phyloP scores from a whole-genome alignment of 495 filamentous ascomycete species.

The Penicillium flavigenum region DNA sequence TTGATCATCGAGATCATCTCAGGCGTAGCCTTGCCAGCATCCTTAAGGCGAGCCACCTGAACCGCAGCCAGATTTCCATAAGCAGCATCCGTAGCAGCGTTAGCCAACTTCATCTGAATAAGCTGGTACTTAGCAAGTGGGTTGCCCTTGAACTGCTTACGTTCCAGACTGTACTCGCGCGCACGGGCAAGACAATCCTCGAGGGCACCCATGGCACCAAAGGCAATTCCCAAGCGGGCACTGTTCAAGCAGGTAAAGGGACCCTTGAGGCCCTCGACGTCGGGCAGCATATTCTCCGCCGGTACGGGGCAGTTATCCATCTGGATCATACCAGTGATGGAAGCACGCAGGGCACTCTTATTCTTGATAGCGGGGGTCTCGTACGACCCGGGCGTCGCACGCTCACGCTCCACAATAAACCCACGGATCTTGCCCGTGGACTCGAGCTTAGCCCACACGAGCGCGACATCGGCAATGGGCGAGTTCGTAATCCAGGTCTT shows the following conservation, averaged over 20 bases:
- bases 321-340: slow-evolving; percentile 97
- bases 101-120: slow-evolving; percentile 96
- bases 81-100: slow-evolving; percentile 85
- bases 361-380: slow-evolving; percentile 93
- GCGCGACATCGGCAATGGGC: slow-evolving; percentile 83
- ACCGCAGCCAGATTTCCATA: slow-evolving; percentile 83
- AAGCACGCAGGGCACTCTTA: slow-evolving; percentile 90
- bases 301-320: slow-evolving; percentile 87
- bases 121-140: slow-evolving; percentile 96
- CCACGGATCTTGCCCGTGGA: slow-evolving; percentile 93
- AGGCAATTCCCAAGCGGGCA: slow-evolving; percentile 88
- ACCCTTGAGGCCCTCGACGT: slow-evolving; percentile 81
- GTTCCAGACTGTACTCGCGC: slow-evolving; percentile 81
- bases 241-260: slow-evolving; percentile 95
- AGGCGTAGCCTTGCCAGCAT: slow-evolving; percentile 79
- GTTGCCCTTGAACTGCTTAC: slow-evolving; percentile 96
- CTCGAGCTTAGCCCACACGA: slow-evolving; percentile 94
- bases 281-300: slow-evolving; percentile 89
- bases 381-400: slow-evolving; percentile 81
- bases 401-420: slow-evolving; percentile 78
- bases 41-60: slow-evolving; percentile 92
- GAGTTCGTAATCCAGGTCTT: slow-evolving; percentile 99
- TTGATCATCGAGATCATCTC: slow-evolving; percentile 99
- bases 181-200: slow-evolving; percentile 85
- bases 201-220: slow-evolving; percentile 88